Conservation (phyloP, 179 eudicot species). For the Corrigiola litoralis region DNA sequence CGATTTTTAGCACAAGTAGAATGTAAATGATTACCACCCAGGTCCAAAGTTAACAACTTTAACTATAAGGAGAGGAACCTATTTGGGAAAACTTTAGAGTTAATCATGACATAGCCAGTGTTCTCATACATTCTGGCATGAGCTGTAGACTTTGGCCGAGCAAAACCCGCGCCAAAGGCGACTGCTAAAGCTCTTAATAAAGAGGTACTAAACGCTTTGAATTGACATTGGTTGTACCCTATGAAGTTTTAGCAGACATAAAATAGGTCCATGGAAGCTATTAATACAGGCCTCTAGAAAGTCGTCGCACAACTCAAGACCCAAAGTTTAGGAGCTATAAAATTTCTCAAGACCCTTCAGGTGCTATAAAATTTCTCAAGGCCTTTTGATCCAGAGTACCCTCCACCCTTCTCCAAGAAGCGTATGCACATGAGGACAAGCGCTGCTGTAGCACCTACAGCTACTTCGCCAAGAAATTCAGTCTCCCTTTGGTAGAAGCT, state of each 20-base stretch:
- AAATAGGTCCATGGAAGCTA: background rate
- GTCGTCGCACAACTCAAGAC: background rate
- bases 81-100: background rate
- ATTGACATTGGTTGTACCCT: background rate
- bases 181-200: background rate
- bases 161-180: background rate
- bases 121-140: background rate
- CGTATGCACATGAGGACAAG: too few species aligned
- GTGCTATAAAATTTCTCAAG: too few species aligned
- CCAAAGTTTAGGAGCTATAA: background rate
- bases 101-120: background rate
- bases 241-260: conserved; percentile 2
- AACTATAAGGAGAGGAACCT: background rate
- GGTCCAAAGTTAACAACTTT: background rate
- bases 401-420: too few species aligned
- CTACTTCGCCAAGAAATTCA: too few species aligned
- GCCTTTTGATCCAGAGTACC: too few species aligned
- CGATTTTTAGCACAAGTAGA: background rate
- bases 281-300: background rate
- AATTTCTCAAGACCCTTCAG: background rate
- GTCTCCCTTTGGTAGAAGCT: too few species aligned
- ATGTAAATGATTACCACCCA: background rate
- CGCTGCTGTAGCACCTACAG: too few species aligned
- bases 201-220: background rate
- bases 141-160: background rate